Percentiles rank a stretch among this genome's conserved stretches.
phyloP scores from a whole-genome alignment of 164 flowering plant genomes.

The Kalanchoe fedtschenkoi region DNA sequence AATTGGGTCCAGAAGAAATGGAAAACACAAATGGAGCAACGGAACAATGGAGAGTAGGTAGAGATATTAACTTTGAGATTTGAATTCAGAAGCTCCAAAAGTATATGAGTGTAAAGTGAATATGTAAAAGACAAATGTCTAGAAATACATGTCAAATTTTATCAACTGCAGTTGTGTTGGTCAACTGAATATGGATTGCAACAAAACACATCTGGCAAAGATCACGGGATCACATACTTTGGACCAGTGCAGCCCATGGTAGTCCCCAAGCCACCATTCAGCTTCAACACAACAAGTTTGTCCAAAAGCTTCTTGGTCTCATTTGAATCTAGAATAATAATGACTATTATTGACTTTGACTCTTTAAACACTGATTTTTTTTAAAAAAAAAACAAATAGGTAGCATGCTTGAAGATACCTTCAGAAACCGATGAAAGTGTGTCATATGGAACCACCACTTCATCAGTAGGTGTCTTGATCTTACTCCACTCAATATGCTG shows the following conservation, averaged over 20 bases:
- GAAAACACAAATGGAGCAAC: background rate
- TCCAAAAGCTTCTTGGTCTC: conserved; percentile 41
- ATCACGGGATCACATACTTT: conserved; percentile 25
- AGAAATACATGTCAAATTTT: background rate
- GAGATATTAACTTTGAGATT: background rate
- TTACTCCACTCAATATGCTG: conserved; percentile 90
- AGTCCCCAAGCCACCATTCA: conserved; percentile 39
- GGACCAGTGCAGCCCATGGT: conserved; percentile 53
- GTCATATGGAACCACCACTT: conserved; percentile 90
- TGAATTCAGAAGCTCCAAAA: too few relatives aligned
- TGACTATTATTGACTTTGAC: background rate
- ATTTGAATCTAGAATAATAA: conserved; percentile 22
- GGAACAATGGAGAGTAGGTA: background rate
- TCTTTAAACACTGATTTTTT: background rate
- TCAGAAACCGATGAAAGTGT: conserved; percentile 51
- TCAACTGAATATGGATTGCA: background rate
- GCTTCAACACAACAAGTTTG: conserved; percentile 52
- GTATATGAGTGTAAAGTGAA: too few relatives aligned
- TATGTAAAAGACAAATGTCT: background rate
- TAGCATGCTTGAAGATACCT: conserved; percentile 26
- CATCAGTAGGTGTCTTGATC: conserved; percentile 95
- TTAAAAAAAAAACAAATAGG: background rate
- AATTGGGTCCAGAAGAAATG: background rate
- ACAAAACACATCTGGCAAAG: background rate
- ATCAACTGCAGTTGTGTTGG: background rate